Conservation (phyloP, 2,329 filamentous ascomycete species). For the Zymoseptoria ardabiliae region DNA sequence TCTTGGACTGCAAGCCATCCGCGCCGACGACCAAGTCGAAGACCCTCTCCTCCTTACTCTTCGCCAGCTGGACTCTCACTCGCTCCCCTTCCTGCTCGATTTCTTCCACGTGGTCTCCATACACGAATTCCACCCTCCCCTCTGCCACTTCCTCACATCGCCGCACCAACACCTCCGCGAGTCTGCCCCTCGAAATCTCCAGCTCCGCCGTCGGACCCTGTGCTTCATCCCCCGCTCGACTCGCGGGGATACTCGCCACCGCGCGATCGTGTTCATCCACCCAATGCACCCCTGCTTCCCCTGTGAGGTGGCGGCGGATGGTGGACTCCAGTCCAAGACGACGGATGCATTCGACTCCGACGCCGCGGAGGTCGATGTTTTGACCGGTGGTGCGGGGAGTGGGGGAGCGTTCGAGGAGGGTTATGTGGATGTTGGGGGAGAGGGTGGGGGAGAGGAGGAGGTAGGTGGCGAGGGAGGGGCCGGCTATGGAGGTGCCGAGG, state of each 20-base stretch:
- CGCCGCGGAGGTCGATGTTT: constrained; percentile 29
- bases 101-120: constrained; percentile 20
- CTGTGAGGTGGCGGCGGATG: constrained; percentile 19
- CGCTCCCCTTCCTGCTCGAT: constrained; percentile 20
- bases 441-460: constrained; percentile 16
- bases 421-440: constrained; percentile 19
- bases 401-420: constrained; percentile 24
- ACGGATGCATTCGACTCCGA: constrained; percentile 23
- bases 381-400: constrained; percentile 21
- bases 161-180: constrained; percentile 21
- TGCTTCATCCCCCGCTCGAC: constrained; percentile 19
- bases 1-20: constrained; percentile 26
- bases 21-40: constrained; percentile 28
- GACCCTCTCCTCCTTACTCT: constrained; percentile 12
- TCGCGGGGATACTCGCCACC: constrained; percentile 19
- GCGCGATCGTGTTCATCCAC: constrained; percentile 20
- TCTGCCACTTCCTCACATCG: constrained; percentile 16
- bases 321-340: constrained; percentile 25
- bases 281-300: constrained; percentile 25
- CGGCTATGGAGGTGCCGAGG: constrained; percentile 24
- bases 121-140: constrained; percentile 26
- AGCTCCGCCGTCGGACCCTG: constrained; percentile 27
- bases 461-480: constrained; percentile 23
- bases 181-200: constrained; percentile 26
- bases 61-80: constrained; percentile 23